These are phyloP conservation scores for Eucalyptus sp. DNA, from an alignment of 345 rosid species.

Conservation along the genomic window DNA sequence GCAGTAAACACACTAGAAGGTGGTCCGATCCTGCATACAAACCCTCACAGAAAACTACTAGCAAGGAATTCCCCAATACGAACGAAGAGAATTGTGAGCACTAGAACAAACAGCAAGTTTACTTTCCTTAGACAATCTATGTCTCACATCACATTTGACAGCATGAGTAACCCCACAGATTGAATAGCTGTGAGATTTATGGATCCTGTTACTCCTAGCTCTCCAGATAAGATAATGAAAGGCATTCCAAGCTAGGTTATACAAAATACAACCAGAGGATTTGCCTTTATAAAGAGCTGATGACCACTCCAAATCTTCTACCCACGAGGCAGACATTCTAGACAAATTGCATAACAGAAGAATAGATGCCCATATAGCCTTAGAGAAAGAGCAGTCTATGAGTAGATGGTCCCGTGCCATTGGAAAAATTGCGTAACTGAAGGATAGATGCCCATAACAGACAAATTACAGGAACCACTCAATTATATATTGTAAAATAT, in stretches of 20 bases:
- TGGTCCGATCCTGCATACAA: background rate
- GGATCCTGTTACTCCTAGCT: background rate
- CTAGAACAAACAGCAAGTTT: background rate
- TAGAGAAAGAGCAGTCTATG: background rate
- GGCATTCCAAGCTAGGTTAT: background rate
- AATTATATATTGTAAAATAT: background rate
- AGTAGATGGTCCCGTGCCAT: background rate
- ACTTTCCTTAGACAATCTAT: background rate
- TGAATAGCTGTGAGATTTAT: background rate
- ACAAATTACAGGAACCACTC: background rate
- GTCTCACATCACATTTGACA: background rate
- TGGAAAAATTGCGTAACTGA: background rate
- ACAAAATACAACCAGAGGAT: background rate
- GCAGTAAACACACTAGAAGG: background rate
- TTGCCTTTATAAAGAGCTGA: background rate
- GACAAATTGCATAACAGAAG: background rate
- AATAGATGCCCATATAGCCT: background rate
- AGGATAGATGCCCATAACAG: background rate
- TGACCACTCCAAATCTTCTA: background rate
- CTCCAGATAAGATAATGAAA: background rate
- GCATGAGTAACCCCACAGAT: background rate
- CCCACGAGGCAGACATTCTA: background rate
- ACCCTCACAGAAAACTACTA: background rate
- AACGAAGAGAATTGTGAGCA: background rate
- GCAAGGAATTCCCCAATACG: background rate